Conservation (phyloP, 805 yeast genomes). For the Yamadazyma akitaensis region DNA sequence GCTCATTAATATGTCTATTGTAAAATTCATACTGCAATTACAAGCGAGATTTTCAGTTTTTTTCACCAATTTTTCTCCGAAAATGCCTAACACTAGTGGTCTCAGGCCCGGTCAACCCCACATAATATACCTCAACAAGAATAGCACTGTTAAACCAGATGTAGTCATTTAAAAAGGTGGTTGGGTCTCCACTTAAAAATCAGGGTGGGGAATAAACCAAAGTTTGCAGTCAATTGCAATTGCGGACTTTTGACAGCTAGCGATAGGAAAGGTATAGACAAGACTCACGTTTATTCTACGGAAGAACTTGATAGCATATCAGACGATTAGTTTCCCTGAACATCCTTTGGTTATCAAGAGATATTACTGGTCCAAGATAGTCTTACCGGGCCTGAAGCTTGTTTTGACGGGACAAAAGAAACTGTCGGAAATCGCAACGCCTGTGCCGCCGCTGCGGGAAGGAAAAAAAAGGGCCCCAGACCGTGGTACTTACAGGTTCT, state of each 20-base stretch:
- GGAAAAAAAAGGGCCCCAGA: background rate
- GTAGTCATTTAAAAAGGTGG: too few relatives aligned
- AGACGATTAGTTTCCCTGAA: too few relatives aligned
- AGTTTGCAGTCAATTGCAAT: too few relatives aligned
- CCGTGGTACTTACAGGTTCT: too few relatives aligned
- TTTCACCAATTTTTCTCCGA: too few relatives aligned
- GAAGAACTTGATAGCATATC: too few relatives aligned
- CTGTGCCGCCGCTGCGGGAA: background rate
- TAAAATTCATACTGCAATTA: background rate
- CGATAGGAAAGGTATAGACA: too few relatives aligned
- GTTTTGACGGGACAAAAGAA: background rate
- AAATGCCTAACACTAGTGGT: background rate
- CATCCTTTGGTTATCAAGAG: background rate
- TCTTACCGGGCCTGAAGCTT: background rate
- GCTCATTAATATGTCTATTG: background rate
- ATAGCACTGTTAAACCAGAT: background rate
- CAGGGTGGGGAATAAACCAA: too few relatives aligned
- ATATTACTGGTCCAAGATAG: background rate
- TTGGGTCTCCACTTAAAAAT: too few relatives aligned
- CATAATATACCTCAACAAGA: background rate
- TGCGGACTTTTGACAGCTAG: too few relatives aligned
- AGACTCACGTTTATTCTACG: too few relatives aligned
- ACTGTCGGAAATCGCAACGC: background rate
- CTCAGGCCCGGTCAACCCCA: constrained; percentile 1
- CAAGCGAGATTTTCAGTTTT: background rate